phyloP scores from a whole-genome alignment of 2,329 filamentous ascomycete species.

The Verticillium klebahnii region DNA sequence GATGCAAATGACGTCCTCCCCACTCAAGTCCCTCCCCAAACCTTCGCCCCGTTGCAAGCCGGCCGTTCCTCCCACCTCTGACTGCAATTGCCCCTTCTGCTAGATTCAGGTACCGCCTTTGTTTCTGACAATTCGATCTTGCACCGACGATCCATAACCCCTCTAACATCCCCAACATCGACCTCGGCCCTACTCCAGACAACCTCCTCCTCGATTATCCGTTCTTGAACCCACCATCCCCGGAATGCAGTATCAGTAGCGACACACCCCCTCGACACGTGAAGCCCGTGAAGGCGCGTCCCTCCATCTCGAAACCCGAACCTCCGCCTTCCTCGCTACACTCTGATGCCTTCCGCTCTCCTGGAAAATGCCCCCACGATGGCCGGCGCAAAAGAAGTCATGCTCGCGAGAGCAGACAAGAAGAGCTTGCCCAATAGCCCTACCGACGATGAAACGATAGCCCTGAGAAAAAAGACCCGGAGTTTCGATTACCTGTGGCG shows the following conservation, averaged over 20 bases:
- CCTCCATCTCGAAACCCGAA: not conserved
- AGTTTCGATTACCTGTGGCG: conserved; percentile 80
- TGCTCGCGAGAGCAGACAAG: conserved; percentile 20
- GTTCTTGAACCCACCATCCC: not conserved
- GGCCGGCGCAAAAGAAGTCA: conserved; percentile 34
- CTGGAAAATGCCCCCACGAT: conserved; percentile 56
- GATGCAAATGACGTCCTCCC: not conserved
- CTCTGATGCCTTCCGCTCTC: conserved; percentile 51
- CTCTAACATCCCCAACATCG: not conserved
- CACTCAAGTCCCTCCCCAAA: not conserved
- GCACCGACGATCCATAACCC: not conserved
- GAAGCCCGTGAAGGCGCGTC: not conserved
- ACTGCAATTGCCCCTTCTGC: not conserved
- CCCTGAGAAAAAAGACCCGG: conserved; percentile 47
- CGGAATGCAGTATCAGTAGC: not conserved
- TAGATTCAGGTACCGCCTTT: not conserved
- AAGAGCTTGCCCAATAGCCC: conserved; percentile 37
- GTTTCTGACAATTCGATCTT: not conserved
- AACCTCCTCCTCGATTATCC: not conserved
- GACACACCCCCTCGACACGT: not conserved
- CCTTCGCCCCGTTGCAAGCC: not conserved
- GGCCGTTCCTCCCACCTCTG: not conserved
- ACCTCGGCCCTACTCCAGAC: not conserved
- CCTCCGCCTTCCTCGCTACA: not conserved
- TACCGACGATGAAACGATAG: conserved; percentile 43